Evolutionary conservation across 345 rosid species (phyloP).

Genomic region (Euphorbia lathyris): DNA sequence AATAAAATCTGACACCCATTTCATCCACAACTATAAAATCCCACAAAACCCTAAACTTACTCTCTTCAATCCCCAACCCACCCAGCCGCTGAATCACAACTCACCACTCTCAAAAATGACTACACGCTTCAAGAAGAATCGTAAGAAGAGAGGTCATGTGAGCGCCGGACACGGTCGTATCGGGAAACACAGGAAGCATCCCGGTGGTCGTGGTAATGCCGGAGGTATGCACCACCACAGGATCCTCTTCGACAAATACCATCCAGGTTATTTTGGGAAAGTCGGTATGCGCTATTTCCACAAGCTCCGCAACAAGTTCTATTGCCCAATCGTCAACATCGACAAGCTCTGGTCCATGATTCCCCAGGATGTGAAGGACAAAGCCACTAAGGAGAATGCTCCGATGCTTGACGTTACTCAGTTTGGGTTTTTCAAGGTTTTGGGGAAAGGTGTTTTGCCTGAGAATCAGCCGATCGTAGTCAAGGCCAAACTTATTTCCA

Average conservation of each 20-base stretch:
- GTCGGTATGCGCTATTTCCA: slow-evolving; percentile 33
- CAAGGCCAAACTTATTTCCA: slow-evolving; percentile 28
- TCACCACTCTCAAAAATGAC: slow-evolving; percentile 14
- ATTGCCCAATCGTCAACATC: slow-evolving; percentile 30
- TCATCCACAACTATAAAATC: not conserved
- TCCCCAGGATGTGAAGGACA: slow-evolving; percentile 25
- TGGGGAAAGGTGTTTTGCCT: slow-evolving; percentile 27
- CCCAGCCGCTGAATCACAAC: not conserved
- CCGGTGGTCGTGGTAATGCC: slow-evolving; percentile 29
- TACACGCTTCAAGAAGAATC: slow-evolving; percentile 26
- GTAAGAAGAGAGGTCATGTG: slow-evolving; percentile 31
- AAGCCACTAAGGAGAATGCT: slow-evolving; percentile 16
- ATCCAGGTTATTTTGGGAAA: slow-evolving; percentile 33
- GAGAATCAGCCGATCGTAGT: slow-evolving; percentile 28
- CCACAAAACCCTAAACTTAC: not conserved
- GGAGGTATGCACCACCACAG: slow-evolving; percentile 36
- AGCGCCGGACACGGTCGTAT: slow-evolving; percentile 30
- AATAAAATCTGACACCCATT: not conserved
- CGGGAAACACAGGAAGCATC: slow-evolving; percentile 31
- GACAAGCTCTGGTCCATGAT: slow-evolving; percentile 36
- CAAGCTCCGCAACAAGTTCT: slow-evolving; percentile 26
- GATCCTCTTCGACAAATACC: slow-evolving; percentile 35
- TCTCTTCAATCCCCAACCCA: no score
- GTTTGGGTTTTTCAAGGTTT: slow-evolving; percentile 28
- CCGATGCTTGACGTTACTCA: slow-evolving; percentile 29